Conservation (phyloP, 768 basidiomycete genomes). For the Tubosaeta sp. region DNA sequence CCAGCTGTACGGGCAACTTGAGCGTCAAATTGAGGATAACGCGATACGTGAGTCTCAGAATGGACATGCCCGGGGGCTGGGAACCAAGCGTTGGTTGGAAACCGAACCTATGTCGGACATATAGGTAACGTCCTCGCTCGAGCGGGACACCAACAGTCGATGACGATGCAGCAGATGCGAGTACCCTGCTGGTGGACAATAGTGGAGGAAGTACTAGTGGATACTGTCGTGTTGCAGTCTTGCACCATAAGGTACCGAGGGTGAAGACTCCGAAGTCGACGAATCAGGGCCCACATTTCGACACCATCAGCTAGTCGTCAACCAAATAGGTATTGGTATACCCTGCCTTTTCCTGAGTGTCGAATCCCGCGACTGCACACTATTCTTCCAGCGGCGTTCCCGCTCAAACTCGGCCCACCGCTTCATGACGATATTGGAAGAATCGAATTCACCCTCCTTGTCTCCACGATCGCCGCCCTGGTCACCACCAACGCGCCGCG, state of each 20-base stretch:
- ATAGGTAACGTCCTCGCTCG: slow-evolving; percentile 39
- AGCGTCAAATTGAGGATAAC: slow-evolving; percentile 35
- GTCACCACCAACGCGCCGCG: slow-evolving; percentile 76
- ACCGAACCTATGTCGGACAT: slow-evolving; percentile 33
- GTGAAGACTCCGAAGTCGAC: slow-evolving; percentile 59
- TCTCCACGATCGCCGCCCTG: slow-evolving; percentile 72
- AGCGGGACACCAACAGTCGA: slow-evolving; percentile 43
- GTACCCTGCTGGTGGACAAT: slow-evolving; percentile 53
- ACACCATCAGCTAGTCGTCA: slow-evolving; percentile 19
- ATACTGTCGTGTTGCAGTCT: slow-evolving; percentile 67
- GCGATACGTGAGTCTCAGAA: slow-evolving; percentile 15
- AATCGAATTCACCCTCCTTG: slow-evolving; percentile 98
- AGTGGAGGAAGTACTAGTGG: slow-evolving; percentile 74
- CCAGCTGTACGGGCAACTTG: slow-evolving; percentile 39
- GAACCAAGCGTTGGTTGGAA: slow-evolving; percentile 47
- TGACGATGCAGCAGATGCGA: slow-evolving; percentile 39
- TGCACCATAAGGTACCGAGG: slow-evolving; percentile 30
- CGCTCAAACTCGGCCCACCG: slow-evolving; percentile 98
- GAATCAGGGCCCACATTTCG: slow-evolving; percentile 48
- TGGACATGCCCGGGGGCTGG: slow-evolving; percentile 30
- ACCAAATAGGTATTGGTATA: background rate
- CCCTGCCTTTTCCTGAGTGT: slow-evolving; percentile 64
- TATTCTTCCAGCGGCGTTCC: slow-evolving; percentile 89
- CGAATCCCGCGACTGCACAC: slow-evolving; percentile 77
- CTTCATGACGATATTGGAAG: slow-evolving; percentile 96